Evolutionary conservation across 345 rosid species (phyloP).

Genomic region (Linum lewisii): DNA sequence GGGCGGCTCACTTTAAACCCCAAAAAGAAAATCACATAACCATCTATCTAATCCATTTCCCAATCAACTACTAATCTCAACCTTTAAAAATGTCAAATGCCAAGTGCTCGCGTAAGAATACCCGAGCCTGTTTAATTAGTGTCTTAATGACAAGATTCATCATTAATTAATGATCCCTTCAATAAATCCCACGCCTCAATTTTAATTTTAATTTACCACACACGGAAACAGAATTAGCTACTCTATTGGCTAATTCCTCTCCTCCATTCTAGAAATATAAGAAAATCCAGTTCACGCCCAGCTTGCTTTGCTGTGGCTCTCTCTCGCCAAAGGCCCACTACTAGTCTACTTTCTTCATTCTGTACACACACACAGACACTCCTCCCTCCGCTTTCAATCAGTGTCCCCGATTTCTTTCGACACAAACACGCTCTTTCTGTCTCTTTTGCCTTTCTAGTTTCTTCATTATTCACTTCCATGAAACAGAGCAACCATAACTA

Average conservation of each 20-base stretch:
- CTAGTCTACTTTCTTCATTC: background rate
- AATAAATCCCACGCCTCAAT: background rate
- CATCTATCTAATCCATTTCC: too few relatives aligned
- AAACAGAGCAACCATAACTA: slow-evolving; percentile 8
- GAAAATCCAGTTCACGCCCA: background rate
- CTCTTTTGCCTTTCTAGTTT: background rate
- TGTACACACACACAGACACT: background rate
- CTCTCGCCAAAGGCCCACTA: background rate
- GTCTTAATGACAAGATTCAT: background rate
- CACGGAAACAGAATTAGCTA: too few relatives aligned
- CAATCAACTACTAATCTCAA: too few relatives aligned
- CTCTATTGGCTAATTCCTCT: background rate
- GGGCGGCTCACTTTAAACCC: background rate
- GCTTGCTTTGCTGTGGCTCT: background rate
- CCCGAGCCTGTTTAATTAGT: background rate
- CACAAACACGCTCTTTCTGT: background rate
- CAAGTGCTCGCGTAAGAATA: background rate
- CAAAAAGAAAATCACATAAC: too few relatives aligned
- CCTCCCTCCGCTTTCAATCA: background rate
- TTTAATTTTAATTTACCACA: background rate
- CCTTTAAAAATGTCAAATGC: background rate
- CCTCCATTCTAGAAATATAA: background rate
- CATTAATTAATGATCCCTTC: background rate
- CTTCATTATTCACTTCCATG: background rate
- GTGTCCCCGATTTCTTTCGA: background rate